Evolutionary conservation across 2,329 filamentous ascomycete species (phyloP), one percentile per base, ranked within the genome.

Genomic region (Alternaria triticimaculans): DNA sequence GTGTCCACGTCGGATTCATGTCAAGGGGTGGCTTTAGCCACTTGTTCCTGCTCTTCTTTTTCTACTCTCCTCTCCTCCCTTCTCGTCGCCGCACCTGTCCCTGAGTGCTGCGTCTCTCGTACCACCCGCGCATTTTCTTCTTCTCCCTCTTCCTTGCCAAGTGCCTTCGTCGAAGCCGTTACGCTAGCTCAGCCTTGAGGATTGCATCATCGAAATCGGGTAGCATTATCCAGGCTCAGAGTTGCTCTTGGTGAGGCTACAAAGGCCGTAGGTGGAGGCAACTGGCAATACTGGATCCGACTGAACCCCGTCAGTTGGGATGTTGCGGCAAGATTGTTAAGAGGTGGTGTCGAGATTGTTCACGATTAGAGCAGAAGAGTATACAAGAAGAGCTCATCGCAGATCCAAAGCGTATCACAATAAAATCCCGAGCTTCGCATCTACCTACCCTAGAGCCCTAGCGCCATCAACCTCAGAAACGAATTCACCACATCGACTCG

Each of bases 311-410:
- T 45, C 26, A 44, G 56, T 33, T 60, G 50, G 49, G 56, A 54
- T 63, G 60, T 55, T 41, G 44, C 12, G 33, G 30, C 60, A 55
- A 53, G 45, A 50, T 28, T 55, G 60, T 55, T 60, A 48, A 60
- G 23, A 55, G 50, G 56, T 51, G 44, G 30, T 55, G 51, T 58
- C 41, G 50, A 60, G 50, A 63, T 20, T 59, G 44, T 51, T 30
- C 43, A 55, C 49, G 11, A 63, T 41, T 33, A 49, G 50, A 55
- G 41, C 49, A 26, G 33, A 48, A 60, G 50, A 59, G 20, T 21
- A 23, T 41, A 53, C 49, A 53, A 37, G 14, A 53, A 37, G 49
- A 53, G 20, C 49, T 25, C 49, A 53, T 53, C 49, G 28, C 49
- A 33, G 30, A 15, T 53, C 18, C 49, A 41, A 41, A 37, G 33